A percentile compares a stretch with the other conserved stretches of the same genome.
These are phyloP conservation scores for Reticulomyxa filosa DNA, from an alignment of 78 protist genomes.

Conservation along the genomic window DNA sequence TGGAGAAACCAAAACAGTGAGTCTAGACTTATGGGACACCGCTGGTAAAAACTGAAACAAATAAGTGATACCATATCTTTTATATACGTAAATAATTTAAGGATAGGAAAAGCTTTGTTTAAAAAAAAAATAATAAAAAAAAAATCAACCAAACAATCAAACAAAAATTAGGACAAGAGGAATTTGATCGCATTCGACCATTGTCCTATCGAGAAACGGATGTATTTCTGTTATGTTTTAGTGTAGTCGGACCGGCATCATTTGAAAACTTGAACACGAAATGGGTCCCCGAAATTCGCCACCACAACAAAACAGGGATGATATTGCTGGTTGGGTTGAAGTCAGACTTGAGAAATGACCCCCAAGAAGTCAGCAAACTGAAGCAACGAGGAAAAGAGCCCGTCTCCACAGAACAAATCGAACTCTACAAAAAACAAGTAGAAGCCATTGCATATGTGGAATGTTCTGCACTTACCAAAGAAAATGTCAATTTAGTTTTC, in stretches of 20 bases:
- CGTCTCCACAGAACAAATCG: background rate
- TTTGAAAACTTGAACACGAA: slow-evolving; percentile 55
- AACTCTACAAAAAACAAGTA: slow-evolving; percentile 29
- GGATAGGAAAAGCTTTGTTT: slow-evolving; percentile 27
- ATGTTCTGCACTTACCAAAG: slow-evolving; percentile 62
- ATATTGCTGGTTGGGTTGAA: slow-evolving; percentile 67
- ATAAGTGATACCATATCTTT: too few relatives aligned
- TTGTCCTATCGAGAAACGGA: slow-evolving; percentile 49
- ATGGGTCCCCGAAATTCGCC: slow-evolving; percentile 61
- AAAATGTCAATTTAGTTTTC: slow-evolving; percentile 52
- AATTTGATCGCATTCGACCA: slow-evolving; percentile 88
- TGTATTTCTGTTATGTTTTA: slow-evolving; percentile 71
- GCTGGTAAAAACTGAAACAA: too few relatives aligned
- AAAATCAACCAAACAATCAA: too few relatives aligned
- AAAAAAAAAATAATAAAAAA: too few relatives aligned
- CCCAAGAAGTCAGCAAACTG: background rate
- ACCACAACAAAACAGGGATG: slow-evolving; percentile 52
- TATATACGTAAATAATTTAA: slow-evolving; percentile 17
- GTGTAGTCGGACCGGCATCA: slow-evolving; percentile 40
- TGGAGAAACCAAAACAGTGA: slow-evolving; percentile 44
- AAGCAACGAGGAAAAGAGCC: background rate
- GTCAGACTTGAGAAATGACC: slow-evolving; percentile 44
- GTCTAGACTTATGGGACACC: slow-evolving; percentile 80
- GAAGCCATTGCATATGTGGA: slow-evolving; percentile 61
- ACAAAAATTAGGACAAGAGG: slow-evolving; percentile 84